Evolutionary conservation across 2,329 filamentous ascomycete genomes (phyloP), one percentile per base, ranked within the genome.

Genomic region (Fusarium annulatum): DNA sequence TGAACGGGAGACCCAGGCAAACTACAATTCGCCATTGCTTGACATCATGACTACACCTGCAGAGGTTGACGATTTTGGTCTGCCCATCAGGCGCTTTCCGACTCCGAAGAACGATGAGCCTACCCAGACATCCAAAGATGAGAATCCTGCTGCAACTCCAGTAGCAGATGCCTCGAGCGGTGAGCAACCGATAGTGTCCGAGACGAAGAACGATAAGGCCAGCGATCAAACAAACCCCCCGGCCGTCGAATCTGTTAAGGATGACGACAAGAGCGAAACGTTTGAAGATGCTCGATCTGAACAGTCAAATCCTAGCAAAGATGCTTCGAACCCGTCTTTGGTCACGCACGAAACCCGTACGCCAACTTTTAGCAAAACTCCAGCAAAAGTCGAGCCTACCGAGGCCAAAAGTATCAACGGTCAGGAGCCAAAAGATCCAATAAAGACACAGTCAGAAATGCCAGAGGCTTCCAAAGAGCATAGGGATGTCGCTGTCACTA

Each of bases 51-150:
- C 76, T 62, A 43, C 76, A 19, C 74, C 68, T 58, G 55, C 67
- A 36, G 89, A 92, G 77, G 83, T 90, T 67, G 92, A 94, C 80
- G 92, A 94, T 74, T 94, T 94, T 80, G 92, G 92, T 57, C 83
- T 94, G 72, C 91, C 91, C 23, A 87, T 92, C 70, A 86, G 85
- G 79, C 88, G 86, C 76, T 86, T 80, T 77, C 76, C 81, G 76
- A 82, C 79, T 61, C 80, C 83, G 34, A 73, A 76, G 45, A 69
- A 62, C 57, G 66, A 75, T 42, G 49, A 65, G 58, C 62, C 74
- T 49, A 61, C 52, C 71, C 36, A 78, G n/a, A 43, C 71, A 23
- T 26, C 66, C 16, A 49, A 59, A 38, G 48, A 72, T 43, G 68
- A 64, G 21, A 71, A 70, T 30, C 43, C 45, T 30, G 34, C 30